Evolutionary conservation across 176 grass and related monocot genomes (phyloP).

Genomic region (Triticum aestivum): DNA sequence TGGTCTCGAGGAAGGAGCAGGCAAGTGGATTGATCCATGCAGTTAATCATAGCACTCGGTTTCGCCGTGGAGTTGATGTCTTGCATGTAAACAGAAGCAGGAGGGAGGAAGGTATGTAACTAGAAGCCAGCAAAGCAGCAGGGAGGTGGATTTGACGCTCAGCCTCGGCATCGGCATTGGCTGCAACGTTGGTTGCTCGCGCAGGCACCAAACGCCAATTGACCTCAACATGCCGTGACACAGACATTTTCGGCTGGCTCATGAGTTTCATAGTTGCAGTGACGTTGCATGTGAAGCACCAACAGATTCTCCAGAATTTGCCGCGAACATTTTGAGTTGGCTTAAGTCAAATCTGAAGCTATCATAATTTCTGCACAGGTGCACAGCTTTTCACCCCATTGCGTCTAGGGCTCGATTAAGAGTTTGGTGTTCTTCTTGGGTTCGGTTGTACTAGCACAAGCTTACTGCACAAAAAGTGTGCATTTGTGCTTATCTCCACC

Average conservation of each 20-base stretch:
- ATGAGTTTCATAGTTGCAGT: no score
- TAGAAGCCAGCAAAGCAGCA: not conserved
- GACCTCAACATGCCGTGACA: not conserved
- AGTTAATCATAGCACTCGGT: not conserved
- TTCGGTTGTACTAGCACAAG: no score
- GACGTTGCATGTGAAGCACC: not conserved
- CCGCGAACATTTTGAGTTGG: not conserved
- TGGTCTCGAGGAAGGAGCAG: not conserved
- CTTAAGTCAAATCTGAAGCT: no score
- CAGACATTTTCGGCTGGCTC: no score
- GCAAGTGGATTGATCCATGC: not conserved
- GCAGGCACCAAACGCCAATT: not conserved
- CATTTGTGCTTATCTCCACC: no score
- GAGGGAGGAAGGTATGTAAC: not conserved
- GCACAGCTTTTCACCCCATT: no score
- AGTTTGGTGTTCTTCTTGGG: no score
- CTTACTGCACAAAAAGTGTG: no score
- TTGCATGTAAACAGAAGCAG: not conserved
- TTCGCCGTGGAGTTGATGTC: not conserved
- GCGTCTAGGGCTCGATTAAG: no score
- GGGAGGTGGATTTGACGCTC: not conserved
- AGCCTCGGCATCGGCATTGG: not conserved
- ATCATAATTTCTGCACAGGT: no score
- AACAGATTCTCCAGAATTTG: not conserved
- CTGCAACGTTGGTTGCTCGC: not conserved